phyloP scores from a whole-genome alignment of 1,284 basidiomycete genomes.

The Ceratobasidium papillatum region DNA sequence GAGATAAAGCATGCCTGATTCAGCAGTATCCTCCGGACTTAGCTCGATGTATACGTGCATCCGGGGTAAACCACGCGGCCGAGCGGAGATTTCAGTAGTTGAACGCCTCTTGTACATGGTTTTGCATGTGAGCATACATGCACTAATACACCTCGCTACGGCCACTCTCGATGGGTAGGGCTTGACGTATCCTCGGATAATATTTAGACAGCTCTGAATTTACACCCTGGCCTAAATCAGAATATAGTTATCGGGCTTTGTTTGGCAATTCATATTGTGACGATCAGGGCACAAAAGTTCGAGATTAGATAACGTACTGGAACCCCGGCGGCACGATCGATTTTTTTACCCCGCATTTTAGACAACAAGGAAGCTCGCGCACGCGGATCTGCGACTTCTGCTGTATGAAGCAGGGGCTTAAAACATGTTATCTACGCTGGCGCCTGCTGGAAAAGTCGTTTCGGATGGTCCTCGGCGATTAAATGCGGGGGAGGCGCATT shows the following conservation, averaged over 20 bases:
- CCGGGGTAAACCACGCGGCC: conserved; percentile 5
- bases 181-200: neutral
- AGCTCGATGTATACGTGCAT: neutral
- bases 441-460: conserved; percentile 3
- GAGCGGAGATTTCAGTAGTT: neutral
- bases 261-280: neutral
- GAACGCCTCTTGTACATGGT: neutral
- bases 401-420: conserved; percentile 16
- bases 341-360: conserved; percentile 27
- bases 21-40: neutral
- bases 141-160: neutral
- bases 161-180: neutral
- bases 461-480: conserved; percentile 35
- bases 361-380: conserved; percentile 9
- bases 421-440: conserved; percentile 21
- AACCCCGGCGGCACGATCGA: neutral
- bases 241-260: conserved; percentile 1
- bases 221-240: neutral
- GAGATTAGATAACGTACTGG: conserved; percentile 15
- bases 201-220: neutral
- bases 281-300: conserved; percentile 7
- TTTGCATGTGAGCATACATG: neutral
- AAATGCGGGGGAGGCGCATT: conserved; percentile 6
- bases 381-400: conserved; percentile 21
- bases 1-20: neutral